phyloP scores from a whole-genome alignment of 768 basidiomycete genomes.

The Naematelia encephala region DNA sequence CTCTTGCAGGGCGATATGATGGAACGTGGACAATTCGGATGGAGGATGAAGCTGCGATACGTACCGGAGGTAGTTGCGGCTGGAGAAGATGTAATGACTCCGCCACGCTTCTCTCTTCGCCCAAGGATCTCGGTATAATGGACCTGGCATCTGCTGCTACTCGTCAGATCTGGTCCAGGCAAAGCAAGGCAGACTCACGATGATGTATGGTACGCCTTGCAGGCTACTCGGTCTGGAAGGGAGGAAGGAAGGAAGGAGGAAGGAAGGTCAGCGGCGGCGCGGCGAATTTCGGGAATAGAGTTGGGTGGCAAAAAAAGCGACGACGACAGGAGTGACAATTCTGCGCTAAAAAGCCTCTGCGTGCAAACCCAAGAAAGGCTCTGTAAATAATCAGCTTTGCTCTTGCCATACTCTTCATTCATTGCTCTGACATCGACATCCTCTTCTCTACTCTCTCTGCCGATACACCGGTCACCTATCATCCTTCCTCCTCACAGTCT shows the following conservation, averaged over 20 bases:
- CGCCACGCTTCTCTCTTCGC: slow-evolving; percentile 90
- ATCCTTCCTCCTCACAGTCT: background rate
- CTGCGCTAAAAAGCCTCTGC: background rate
- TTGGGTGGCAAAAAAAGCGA: background rate
- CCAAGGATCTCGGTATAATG: slow-evolving; percentile 82
- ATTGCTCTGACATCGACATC: background rate
- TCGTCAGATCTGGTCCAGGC: too few relatives aligned
- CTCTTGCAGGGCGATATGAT: too few relatives aligned
- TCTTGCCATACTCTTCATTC: too few relatives aligned
- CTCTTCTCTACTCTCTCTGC: background rate
- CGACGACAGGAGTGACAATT: background rate
- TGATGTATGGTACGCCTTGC: too few relatives aligned
- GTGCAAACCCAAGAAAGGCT: background rate
- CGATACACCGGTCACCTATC: background rate
- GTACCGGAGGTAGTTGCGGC: slow-evolving; percentile 71
- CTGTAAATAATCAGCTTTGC: too few relatives aligned
- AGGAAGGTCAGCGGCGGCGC: background rate
- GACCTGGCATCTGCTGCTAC: slow-evolving; percentile 35
- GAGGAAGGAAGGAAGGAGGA: too few relatives aligned
- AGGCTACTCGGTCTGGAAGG: too few relatives aligned
- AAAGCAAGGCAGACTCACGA: too few relatives aligned
- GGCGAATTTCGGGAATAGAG: background rate
- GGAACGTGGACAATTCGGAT: background rate
- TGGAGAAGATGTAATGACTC: slow-evolving; percentile 81
- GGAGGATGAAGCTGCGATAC: too few relatives aligned